Conservation (phyloP, 768 basidiomycete species). For the Boletus patriciae region DNA sequence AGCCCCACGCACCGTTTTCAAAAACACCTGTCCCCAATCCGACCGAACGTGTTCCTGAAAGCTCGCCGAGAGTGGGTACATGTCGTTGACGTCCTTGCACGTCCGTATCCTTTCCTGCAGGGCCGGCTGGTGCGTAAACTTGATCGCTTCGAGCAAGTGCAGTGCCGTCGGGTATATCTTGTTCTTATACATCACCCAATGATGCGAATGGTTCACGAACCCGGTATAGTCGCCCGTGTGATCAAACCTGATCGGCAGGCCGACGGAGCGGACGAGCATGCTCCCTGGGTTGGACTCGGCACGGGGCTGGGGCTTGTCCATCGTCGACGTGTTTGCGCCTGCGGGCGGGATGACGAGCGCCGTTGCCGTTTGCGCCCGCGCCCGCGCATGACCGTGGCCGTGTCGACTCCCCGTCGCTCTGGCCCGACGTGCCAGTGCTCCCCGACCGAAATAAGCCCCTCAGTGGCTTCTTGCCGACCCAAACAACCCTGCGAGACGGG, state of each 20-base stretch:
- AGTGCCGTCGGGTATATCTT: constrained; percentile 64
- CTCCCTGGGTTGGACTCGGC: background rate
- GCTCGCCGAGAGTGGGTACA: constrained; percentile 36
- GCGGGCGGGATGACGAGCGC: constrained; percentile 26
- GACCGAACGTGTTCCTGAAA: constrained; percentile 39
- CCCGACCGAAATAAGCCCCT: constrained; percentile 50
- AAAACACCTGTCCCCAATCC: constrained; percentile 58
- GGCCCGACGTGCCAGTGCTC: constrained; percentile 31
- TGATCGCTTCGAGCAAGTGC: constrained; percentile 76
- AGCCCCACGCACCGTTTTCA: constrained; percentile 45
- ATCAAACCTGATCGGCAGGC: constrained; percentile 41
- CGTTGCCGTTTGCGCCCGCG: constrained; percentile 20
- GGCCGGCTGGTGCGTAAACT: constrained; percentile 54
- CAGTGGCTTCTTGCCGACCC: constrained; percentile 32
- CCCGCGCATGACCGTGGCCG: constrained; percentile 15
- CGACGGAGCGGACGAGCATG: constrained; percentile 21
- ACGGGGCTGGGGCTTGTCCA: constrained; percentile 1
- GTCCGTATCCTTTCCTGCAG: constrained; percentile 58
- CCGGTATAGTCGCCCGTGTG: constrained; percentile 42
- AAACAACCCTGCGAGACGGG: constrained; percentile 24
- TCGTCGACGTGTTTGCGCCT: background rate
- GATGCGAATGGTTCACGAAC: constrained; percentile 67
- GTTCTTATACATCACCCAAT: constrained; percentile 56
- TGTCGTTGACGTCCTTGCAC: constrained; percentile 40
- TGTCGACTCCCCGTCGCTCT: constrained; percentile 18